A percentile compares a stretch with the other conserved stretches of the same genome.
These are phyloP conservation scores for Haberlea rhodopensis DNA, from an alignment of 257 asterid species.

Conservation along the genomic window DNA sequence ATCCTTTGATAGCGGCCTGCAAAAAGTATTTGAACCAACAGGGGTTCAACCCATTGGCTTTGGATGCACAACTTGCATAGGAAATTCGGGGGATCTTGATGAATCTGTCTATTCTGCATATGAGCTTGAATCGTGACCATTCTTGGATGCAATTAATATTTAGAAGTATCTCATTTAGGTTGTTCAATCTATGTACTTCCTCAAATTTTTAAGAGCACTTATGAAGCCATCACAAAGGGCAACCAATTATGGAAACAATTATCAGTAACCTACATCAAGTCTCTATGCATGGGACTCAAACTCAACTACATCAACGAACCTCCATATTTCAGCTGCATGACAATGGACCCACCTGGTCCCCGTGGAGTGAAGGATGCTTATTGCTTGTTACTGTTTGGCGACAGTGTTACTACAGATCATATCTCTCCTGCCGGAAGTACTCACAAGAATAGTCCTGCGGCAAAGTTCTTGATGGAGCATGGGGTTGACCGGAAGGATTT, in stretches of 20 bases:
- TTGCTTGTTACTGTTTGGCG: conserved; percentile 84
- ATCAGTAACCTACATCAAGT: conserved; percentile 66
- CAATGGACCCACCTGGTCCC: conserved; percentile 84
- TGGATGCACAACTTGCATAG: conserved; percentile 98
- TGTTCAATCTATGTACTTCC: conserved; percentile 91
- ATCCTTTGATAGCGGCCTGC: conserved; percentile 63
- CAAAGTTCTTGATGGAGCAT: conserved; percentile 70
- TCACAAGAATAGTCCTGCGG: conserved; percentile 93
- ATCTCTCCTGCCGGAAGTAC: conserved; percentile 97
- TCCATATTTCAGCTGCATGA: conserved; percentile 82
- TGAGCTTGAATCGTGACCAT: conserved; percentile 1
- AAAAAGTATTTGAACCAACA: conserved; percentile 78
- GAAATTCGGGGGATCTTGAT: conserved; percentile 93
- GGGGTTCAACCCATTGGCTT: conserved; percentile 90
- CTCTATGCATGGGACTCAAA: conserved; percentile 76
- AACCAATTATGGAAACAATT: conserved; percentile 77
- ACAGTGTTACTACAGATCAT: conserved; percentile 94
- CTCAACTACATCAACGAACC: conserved; percentile 96
- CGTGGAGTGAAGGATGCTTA: conserved; percentile 81
- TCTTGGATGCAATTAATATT: background rate
- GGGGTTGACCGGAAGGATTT: conserved; percentile 91
- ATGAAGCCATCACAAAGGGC: conserved; percentile 83
- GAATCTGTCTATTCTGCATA: conserved; percentile 73
- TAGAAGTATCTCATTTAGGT: conserved; percentile 42
- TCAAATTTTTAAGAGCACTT: conserved; percentile 90